Evolutionary conservation across 257 asterid genomes (phyloP), one percentile per base, ranked within the genome.

Genomic region (Agastache rugosa): DNA sequence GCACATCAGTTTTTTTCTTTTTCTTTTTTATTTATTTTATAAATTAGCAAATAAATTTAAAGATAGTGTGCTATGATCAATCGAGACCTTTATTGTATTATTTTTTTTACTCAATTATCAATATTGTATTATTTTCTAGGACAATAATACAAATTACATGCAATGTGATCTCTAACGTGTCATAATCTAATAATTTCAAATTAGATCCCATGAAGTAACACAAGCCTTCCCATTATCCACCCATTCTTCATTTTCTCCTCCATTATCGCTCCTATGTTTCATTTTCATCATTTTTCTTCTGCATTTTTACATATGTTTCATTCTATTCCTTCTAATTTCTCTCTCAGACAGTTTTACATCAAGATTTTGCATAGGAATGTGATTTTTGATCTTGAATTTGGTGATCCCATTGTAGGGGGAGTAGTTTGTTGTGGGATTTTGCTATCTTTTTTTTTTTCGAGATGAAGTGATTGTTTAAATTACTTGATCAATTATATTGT

Each of bases 221-320:
- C 29, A 25, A 25, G 29, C 1, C 29, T 31, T 29, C 7, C 37
- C 44, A 2, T 12, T 39, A 39, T 39, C 70, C 71, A 48, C 48
- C 78, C 78, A 64, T 58, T 74, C 67, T 77, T 53, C 74, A 60
- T 70, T 75, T 64, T 77, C 89, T 84, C 93, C 97, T 69, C 85
- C 87, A 86, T 81, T 86, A 56, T 81, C 93, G 86, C 81, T 75
- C 71, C 63, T 78, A 54, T 53, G 60, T 78, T 45, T 50, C 29
- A 25, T 51, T 17, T 61, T 67, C 55, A 5, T 34, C 63, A 14
- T 31, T 27, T 66, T 5, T 1, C 3, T 47, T 56, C 29, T 17
- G 8, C 0, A 1, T 4, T 14, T 47, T 16, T 7, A 8, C n/a
- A n/a, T 37, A 34, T 53, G 23, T 78, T 22, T 76, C 56, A n/a